Evolutionary conservation across 345 rosid genomes (phyloP).

Genomic region (Nephelium lappaceum): DNA sequence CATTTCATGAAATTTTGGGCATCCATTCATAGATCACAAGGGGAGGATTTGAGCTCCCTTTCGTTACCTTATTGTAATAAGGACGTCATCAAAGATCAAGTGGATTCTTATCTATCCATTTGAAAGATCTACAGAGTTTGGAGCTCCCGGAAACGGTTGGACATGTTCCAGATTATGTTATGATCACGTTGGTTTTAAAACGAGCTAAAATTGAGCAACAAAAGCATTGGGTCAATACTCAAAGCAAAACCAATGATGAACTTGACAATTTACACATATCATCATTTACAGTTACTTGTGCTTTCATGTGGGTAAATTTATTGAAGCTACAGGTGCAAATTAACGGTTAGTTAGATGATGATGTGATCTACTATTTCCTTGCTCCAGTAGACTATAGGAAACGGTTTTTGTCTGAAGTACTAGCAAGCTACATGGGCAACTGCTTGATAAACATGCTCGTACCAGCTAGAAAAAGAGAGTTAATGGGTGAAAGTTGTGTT

Average conservation of each 20-base stretch:
- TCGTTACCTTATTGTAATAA: slow-evolving; percentile 24
- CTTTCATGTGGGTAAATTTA: slow-evolving; percentile 38
- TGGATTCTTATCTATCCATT: slow-evolving; percentile 17
- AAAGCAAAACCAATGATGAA: not conserved
- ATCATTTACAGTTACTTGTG: slow-evolving; percentile 33
- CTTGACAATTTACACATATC: slow-evolving; percentile 26
- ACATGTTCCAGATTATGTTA: slow-evolving; percentile 35
- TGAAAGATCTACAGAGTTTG: slow-evolving; percentile 27
- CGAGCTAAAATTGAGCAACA: slow-evolving; percentile 21
- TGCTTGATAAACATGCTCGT: slow-evolving; percentile 26
- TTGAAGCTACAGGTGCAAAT: slow-evolving; percentile 25
- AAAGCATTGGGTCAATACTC: slow-evolving; percentile 19
- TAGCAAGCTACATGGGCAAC: slow-evolving; percentile 41
- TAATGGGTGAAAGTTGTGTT: slow-evolving; percentile 37
- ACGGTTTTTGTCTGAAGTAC: slow-evolving; percentile 23
- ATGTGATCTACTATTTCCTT: slow-evolving; percentile 15
- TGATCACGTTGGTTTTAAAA: slow-evolving; percentile 31
- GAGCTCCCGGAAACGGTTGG: slow-evolving; percentile 12
- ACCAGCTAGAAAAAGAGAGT: slow-evolving; percentile 18
- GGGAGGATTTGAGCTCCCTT: slow-evolving; percentile 7
- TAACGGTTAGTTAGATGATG: not conserved
- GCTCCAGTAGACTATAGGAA: slow-evolving; percentile 30
- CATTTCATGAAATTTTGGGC: slow-evolving; percentile 55
- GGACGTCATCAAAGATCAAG: slow-evolving; percentile 33
- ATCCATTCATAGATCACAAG: slow-evolving; percentile 2